Percentiles rank a stretch among this genome's conserved stretches.
These are phyloP conservation scores for Ophiostoma sp. DNA, from an alignment of 2,329 filamentous ascomycete species.

Conservation along the genomic window DNA sequence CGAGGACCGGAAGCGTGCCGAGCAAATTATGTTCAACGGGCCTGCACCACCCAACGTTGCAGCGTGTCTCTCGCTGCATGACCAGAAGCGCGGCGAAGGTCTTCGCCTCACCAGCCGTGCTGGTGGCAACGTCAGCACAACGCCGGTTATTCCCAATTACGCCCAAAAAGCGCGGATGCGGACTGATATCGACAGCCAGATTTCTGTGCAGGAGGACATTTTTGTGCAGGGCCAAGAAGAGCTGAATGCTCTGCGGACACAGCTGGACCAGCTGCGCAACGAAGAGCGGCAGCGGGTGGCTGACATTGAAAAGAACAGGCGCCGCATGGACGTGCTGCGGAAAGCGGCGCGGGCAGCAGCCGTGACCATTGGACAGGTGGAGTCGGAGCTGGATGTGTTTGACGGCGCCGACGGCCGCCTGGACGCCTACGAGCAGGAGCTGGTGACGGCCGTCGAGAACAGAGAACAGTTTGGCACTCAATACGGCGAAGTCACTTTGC, in stretches of 20 bases:
- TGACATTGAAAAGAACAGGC: conserved; percentile 47
- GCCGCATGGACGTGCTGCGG: conserved; percentile 40
- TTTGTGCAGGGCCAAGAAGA: conserved; percentile 52
- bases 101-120: conserved; percentile 49
- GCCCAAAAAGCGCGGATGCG: conserved; percentile 65
- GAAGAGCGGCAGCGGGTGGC: conserved; percentile 46
- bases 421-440: conserved; percentile 51
- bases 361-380: conserved; percentile 48
- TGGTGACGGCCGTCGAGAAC: conserved; percentile 48
- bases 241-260: conserved; percentile 46
- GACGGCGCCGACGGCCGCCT: conserved; percentile 65
- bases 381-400: conserved; percentile 59
- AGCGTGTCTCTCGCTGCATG: conserved; percentile 64
- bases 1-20: conserved; percentile 59
- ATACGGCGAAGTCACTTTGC: conserved; percentile 48
- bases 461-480: conserved; percentile 49
- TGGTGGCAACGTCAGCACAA: conserved; percentile 36
- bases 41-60: conserved; percentile 63
- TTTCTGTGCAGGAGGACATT: conserved; percentile 48
- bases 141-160: conserved; percentile 43
- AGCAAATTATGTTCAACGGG: conserved; percentile 61
- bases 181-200: conserved; percentile 65
- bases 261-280: conserved; percentile 45
- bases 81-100: conserved; percentile 55
- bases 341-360: conserved; percentile 55